phyloP scores from a whole-genome alignment of 345 rosid genomes.

The Erodium maritimum region DNA sequence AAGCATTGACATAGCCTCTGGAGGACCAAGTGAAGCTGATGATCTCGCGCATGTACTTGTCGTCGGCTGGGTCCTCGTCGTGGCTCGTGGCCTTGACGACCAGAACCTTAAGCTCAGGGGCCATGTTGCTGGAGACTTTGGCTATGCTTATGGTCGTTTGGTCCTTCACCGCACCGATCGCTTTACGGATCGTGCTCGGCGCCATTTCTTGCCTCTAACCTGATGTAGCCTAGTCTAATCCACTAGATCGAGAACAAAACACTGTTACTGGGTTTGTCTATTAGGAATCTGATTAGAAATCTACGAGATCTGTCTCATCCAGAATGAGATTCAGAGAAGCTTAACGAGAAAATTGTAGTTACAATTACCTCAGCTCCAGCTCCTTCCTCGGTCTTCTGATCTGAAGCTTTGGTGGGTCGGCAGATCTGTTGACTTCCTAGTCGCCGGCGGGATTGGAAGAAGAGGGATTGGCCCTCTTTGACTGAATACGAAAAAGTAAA shows the following conservation, averaged over 20 bases:
- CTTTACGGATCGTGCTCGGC: slow-evolving; percentile 77
- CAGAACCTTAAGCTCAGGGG: slow-evolving; percentile 94
- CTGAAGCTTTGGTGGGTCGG: neutral
- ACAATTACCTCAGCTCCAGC: neutral
- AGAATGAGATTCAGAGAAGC: neutral
- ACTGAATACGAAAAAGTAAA: neutral
- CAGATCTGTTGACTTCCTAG: neutral
- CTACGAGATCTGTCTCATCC: neutral
- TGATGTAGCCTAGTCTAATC: neutral
- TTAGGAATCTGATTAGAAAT: neutral
- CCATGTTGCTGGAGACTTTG: slow-evolving; percentile 75
- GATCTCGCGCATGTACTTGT: slow-evolving; percentile 68
- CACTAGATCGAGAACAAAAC: neutral
- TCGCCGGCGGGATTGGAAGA: neutral
- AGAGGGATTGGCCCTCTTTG: neutral
- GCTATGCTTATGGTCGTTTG: slow-evolving; percentile 92
- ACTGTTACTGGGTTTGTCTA: neutral
- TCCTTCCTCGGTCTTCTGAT: neutral
- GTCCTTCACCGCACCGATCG: slow-evolving; percentile 92
- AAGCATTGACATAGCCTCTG: slow-evolving; percentile 55
- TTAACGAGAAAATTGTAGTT: no score
- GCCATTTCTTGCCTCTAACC: slow-evolving; percentile 33
- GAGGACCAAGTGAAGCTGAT: slow-evolving; percentile 45
- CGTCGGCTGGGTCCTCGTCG: slow-evolving; percentile 77
- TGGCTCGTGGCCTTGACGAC: slow-evolving; percentile 92